Percentiles rank a stretch among this genome's conserved stretches.
Evolutionary conservation across 2,329 filamentous ascomycete genomes (phyloP).

Genomic region (Botrytis hyacinthi): DNA sequence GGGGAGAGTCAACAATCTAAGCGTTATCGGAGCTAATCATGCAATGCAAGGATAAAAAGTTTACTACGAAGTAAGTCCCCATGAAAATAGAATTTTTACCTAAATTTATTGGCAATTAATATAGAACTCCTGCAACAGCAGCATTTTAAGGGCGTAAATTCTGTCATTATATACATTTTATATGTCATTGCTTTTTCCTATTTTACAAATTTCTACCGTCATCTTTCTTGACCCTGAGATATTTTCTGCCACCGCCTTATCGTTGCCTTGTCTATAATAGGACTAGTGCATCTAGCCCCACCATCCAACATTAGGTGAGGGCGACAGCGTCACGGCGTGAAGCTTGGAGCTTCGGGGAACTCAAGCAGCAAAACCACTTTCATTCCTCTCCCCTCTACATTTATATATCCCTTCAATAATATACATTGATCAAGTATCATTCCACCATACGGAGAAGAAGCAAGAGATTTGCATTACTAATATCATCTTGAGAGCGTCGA

Average conservation of each 20-base stretch:
- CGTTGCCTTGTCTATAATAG: neutral
- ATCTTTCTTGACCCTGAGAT: neutral
- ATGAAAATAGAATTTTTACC: neutral
- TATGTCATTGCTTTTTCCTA: neutral
- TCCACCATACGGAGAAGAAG: conserved; percentile 6
- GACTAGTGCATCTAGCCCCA: neutral
- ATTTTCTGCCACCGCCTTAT: neutral
- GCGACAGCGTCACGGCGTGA: too few relatives aligned
- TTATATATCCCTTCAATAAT: neutral
- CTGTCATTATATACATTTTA: neutral
- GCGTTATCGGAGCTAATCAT: conserved; percentile 20
- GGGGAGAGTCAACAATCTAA: conserved; percentile 12
- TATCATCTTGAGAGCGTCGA: neutral
- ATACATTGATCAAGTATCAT: neutral
- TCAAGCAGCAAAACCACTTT: neutral
- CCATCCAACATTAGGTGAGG: neutral
- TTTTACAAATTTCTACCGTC: neutral
- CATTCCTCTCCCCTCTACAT: too few relatives aligned
- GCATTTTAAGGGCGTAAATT: neutral
- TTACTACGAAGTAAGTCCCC: neutral
- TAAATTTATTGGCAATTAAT: neutral
- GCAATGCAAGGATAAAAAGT: conserved; percentile 11
- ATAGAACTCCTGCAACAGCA: neutral
- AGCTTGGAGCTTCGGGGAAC: neutral
- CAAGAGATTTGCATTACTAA: conserved; percentile 3